Evolutionary conservation across 2,329 filamentous ascomycete species (phyloP), one percentile per base, ranked within the genome.

Genomic region (Torrubiellomyces zombiae): DNA sequence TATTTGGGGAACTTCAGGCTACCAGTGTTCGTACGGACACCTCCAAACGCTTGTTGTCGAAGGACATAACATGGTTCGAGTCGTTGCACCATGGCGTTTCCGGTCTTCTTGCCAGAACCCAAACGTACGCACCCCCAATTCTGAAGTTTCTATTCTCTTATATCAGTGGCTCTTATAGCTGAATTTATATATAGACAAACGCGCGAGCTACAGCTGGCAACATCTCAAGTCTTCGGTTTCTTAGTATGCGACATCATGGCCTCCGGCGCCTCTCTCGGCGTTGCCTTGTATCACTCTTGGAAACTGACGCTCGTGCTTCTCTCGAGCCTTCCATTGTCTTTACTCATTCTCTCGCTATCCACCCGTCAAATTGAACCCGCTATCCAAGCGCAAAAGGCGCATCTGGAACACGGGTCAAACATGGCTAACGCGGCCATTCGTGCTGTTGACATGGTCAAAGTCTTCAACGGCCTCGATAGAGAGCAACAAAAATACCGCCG

Each of bases 61-160:
- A 75, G 41, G 69, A 86, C 9, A 67, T 89, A 43, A 60, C 63
- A 22, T 95, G 85, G 83, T 93, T 80, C 40, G 83, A 94, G 43
- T 56, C 60, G 11, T 63, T 74, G 25, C 57, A 67, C 18, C 70
- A 79, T 28, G 86, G 85, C 0, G 62, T 80, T 11, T 65, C 68
- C 1, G 74, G 80, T 11, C 59, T 89, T 20, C 55, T 91, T 11
- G 65, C 74, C 10, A 62, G 72, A 27, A 58, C 83, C 16, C 76
- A 92, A 47, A 73, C 72, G 77, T 85, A 55, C 50, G 72, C 28
- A n/a, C n/a, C n/a, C n/a, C n/a, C n/a, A n/a, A n/a, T n/a, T n/a
- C n/a, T n/a, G n/a, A n/a, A n/a, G n/a, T n/a, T n/a, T n/a, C n/a
- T n/a, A n/a, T n/a, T n/a, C 1, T 2, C 13, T 6, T 7, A 2